Conservation (phyloP, 768 basidiomycete species). For the Tylopilus sp. region DNA sequence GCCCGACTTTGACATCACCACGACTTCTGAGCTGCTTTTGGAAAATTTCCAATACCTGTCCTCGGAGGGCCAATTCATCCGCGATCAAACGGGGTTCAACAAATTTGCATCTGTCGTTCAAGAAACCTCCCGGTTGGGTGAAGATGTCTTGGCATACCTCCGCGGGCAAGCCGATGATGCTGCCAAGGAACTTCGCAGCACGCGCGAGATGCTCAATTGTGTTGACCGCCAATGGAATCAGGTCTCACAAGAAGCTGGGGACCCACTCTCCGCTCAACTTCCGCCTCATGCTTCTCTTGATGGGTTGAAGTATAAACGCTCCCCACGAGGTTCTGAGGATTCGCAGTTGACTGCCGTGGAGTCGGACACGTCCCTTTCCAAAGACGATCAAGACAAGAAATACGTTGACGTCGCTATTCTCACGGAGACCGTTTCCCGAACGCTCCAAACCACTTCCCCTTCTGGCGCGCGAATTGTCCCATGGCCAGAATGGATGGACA, state of each 20-base stretch:
- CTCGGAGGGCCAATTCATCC: conserved; percentile 37
- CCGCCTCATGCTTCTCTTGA: conserved; percentile 5
- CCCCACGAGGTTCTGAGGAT: conserved; percentile 62
- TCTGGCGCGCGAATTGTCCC: conserved; percentile 30
- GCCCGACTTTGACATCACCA: conserved; percentile 44
- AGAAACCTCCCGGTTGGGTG: conserved; percentile 46
- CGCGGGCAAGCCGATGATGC: conserved; percentile 52
- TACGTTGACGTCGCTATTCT: conserved; percentile 19
- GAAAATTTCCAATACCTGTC: conserved; percentile 53
- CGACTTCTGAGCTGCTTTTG: conserved; percentile 47
- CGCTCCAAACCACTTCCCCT: conserved; percentile 17
- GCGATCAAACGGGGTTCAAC: conserved; percentile 37
- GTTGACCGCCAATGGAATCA: conserved; percentile 43
- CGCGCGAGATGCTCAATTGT: conserved; percentile 44
- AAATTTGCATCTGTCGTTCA: conserved; percentile 44
- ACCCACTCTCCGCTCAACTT: conserved; percentile 31
- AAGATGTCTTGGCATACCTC: conserved; percentile 48
- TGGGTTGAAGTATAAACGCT: conserved; percentile 30
- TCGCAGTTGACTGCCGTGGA: conserved; percentile 55
- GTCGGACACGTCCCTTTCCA: conserved; percentile 10
- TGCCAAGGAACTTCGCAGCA: conserved; percentile 44
- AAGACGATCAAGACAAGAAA: conserved; percentile 15
- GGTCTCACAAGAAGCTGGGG: conserved; percentile 43
- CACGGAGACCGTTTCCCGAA: conserved; percentile 17
- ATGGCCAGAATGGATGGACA: conserved; percentile 42